Evolutionary conservation across 2,329 filamentous ascomycete genomes (phyloP).

Genomic region (Trichoderma sp.): DNA sequence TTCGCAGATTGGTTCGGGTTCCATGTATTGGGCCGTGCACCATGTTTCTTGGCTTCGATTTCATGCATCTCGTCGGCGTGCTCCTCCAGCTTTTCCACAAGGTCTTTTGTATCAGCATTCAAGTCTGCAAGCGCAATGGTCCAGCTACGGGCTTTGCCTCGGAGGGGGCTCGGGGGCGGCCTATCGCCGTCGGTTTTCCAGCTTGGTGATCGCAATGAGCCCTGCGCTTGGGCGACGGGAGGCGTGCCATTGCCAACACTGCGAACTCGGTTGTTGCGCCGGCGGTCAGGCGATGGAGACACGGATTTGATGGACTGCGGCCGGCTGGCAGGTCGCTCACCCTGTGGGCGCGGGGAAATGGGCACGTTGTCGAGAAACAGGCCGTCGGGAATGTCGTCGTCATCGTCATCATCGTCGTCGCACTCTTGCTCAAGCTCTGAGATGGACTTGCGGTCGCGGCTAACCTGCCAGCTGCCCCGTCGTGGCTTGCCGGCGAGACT

Average conservation of each 20-base stretch:
- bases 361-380: slow-evolving; percentile 79
- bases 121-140: slow-evolving; percentile 66
- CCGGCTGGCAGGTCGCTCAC: slow-evolving; percentile 53
- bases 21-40: slow-evolving; percentile 42
- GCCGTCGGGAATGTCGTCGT: slow-evolving; percentile 75
- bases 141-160: slow-evolving; percentile 69
- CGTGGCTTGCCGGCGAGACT: slow-evolving; percentile 41
- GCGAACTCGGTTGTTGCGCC: slow-evolving; percentile 49
- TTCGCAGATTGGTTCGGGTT: slow-evolving; percentile 34
- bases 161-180: slow-evolving; percentile 41
- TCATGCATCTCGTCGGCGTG: slow-evolving; percentile 62
- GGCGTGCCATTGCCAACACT: slow-evolving; percentile 65
- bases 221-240: slow-evolving; percentile 55
- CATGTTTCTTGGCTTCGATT: slow-evolving; percentile 33
- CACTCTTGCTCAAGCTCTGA: slow-evolving; percentile 73
- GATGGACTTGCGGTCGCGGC: slow-evolving; percentile 61
- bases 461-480: slow-evolving; percentile 71
- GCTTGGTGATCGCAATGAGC: slow-evolving; percentile 56
- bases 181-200: slow-evolving; percentile 46
- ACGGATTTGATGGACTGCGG: slow-evolving; percentile 43
- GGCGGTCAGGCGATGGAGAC: slow-evolving; percentile 52
- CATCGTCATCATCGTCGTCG: slow-evolving; percentile 71
- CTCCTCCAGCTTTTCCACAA: slow-evolving; percentile 79
- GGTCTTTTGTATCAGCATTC: slow-evolving; percentile 67
- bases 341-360: slow-evolving; percentile 66